phyloP scores from a whole-genome alignment of 805 yeast genomes.

The Sugiyamaella americana region DNA sequence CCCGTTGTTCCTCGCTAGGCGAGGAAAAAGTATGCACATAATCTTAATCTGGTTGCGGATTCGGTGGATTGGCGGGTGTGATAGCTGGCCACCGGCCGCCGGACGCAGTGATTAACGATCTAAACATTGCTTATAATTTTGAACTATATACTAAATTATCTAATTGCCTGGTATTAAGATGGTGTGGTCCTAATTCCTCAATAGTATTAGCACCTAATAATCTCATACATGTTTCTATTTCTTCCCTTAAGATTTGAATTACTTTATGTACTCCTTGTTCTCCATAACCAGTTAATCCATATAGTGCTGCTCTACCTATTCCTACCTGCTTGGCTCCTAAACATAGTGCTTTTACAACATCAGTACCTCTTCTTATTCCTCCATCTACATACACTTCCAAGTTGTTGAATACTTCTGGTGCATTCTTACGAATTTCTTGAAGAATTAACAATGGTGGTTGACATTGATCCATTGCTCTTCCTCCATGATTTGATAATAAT shows the following conservation, averaged over 20 bases:
- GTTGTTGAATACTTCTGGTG: constrained; percentile 37
- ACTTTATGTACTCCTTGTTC: constrained; percentile 57
- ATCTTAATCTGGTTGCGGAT: no score
- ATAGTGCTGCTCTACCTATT: constrained; percentile 58
- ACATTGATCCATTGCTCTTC: constrained; percentile 60
- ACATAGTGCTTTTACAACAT: constrained; percentile 57
- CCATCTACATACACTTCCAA: constrained; percentile 60
- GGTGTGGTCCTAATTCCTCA: constrained; percentile 37
- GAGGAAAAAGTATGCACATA: no score
- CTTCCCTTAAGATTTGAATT: constrained; percentile 52
- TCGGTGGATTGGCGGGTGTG: no score
- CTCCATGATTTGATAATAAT: constrained; percentile 69
- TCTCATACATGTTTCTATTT: constrained; percentile 60
- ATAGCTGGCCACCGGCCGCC: no score
- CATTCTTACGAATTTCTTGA: constrained; percentile 41
- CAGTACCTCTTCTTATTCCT: constrained; percentile 62
- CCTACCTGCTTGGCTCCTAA: constrained; percentile 64
- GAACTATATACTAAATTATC: constrained; percentile 19
- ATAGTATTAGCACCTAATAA: constrained; percentile 53
- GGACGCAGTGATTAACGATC: neutral
- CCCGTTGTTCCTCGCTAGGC: no score
- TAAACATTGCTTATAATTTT: neutral
- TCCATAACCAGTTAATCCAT: constrained; percentile 62
- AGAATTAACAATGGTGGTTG: constrained; percentile 58
- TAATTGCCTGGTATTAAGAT: constrained; percentile 20